Percentiles rank a stretch among this genome's conserved stretches.
Conservation (phyloP, 306 rosid genomes). For the Pachyrhizus erosus region DNA sequence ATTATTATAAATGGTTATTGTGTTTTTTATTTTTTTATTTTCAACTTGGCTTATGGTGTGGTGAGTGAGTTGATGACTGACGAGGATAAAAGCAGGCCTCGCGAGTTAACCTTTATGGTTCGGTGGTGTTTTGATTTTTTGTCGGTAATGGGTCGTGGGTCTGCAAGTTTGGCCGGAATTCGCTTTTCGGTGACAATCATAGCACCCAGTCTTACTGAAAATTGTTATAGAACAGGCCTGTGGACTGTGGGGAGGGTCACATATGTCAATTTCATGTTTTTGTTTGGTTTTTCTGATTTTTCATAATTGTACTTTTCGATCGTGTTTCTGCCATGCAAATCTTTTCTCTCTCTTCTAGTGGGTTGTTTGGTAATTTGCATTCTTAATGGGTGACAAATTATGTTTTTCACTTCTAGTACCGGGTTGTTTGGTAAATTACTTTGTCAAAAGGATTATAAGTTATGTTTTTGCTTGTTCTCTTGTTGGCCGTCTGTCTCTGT, state of each 20-base stretch:
- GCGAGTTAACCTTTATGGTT: constrained; percentile 9
- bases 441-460: constrained; percentile 50
- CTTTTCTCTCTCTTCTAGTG: constrained; percentile 30
- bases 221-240: background rate
- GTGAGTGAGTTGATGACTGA: background rate
- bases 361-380: constrained; percentile 6
- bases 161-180: constrained; percentile 45
- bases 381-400: constrained; percentile 10
- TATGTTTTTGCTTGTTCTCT: constrained; percentile 47
- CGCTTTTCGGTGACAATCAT: constrained; percentile 30
- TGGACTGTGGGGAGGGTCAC: constrained; percentile 33
- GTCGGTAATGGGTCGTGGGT: constrained; percentile 48
- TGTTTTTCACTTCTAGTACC: constrained; percentile 19
- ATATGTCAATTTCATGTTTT: constrained; percentile 41
- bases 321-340: constrained; percentile 54
- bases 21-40: background rate
- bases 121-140: constrained; percentile 19
- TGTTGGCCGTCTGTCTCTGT: constrained; percentile 33
- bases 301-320: constrained; percentile 47
- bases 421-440: constrained; percentile 29
- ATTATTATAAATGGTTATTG: background rate
- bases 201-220: constrained; percentile 4
- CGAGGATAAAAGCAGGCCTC: background rate
- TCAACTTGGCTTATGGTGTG: background rate
- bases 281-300: constrained; percentile 23